Evolutionary conservation across 805 yeast species (phyloP), one percentile per base, ranked within the genome.

Genomic region (Ogataea methylovora): DNA sequence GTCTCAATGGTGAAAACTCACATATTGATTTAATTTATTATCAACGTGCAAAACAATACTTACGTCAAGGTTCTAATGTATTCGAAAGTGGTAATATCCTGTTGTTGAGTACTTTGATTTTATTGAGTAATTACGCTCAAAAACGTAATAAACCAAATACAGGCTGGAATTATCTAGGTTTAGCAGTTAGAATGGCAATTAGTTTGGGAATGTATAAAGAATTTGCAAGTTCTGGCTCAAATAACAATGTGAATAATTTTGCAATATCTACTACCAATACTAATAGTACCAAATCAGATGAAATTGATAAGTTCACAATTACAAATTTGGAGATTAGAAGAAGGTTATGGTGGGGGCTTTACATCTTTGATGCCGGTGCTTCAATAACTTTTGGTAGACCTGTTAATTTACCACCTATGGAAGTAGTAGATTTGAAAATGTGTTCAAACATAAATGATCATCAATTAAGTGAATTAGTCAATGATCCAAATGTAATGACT

Each of bases 381-480:
- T 71, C 81, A 1, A 62, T 79, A 16, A 71, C 81, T 1, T 73
- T 75, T 52, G 84, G 84, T 11, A 57, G 86, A 43, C 85, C 86
- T 1, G 64, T 73, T 5, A 67, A 67, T 41, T 54, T 73, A 30
- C 79, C 80, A 1, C 54, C 57, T 8, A 52, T 56, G 12, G 64
- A 63, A 30, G 64, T 63, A 39, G 61, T 72, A 45, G 76, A 72
- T 45, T 69, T 72, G 18, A 57, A 62, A 24, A 52, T 65, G 31
- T 76, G 78, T n/a, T 53, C 65, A 5, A 73, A 73, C 38, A 60
- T 73, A 35, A 62, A 67, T 38, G 79, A 74, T 45, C 59, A 47
- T 16, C 62, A 61, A 33, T 51, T 67, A 17, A 40, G 39, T 18
- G 39, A 41, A 13, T 33, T 57, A 25, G 41, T 54, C n/a, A 43